Evolutionary conservation across 2,329 filamentous ascomycete species (phyloP), one percentile per base, ranked within the genome.

Genomic region (Aspergillus sp.): DNA sequence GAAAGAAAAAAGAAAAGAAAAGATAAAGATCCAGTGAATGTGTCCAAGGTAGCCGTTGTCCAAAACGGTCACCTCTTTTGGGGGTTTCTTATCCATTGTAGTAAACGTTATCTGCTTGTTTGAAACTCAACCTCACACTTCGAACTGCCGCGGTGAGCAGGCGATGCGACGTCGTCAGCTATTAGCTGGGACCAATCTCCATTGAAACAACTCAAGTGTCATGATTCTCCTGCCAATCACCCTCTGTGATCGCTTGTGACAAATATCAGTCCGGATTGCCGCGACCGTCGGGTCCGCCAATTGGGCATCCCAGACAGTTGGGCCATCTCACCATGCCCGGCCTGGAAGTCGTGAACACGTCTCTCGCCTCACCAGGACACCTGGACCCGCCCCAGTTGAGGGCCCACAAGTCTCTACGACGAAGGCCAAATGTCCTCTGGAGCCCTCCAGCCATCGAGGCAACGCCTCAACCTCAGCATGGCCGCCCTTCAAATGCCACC

Each of bases 361-460:
- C 69, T 64, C 65, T 64, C 61, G 66, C 67, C 67, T 67, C 67
- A 58, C 62, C 62, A 60, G 62, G 64, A 62, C 59, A 64, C 58
- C 65, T 67, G 39, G 70, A 71, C 62, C 71, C 65, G 57, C 68
- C 71, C 30, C 67, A 70, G 38, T 64, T 78, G 62, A 78, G 71
- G 69, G 71, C 76, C 63, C 77, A 78, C 67, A 80, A 79, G 66
- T 60, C 70, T 36, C 72, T 80, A 39, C 76, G 76, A 42, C 71
- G 73, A 63, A 74, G 69, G 62, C 69, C 70, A 61, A 69, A 75
- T 63, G 57, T 71, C 30, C 54, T 65, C 51, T 62, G 65, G 42
- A 65, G 63, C 59, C 54, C 63, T 38, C 63, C 70, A 53, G 57
- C 64, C 54, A 62, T 67, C 62, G 68, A 66, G 63, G 64, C 68